Evolutionary conservation across 306 rosid species (phyloP).

Genomic region (Ammopiptanthus mongolicus): DNA sequence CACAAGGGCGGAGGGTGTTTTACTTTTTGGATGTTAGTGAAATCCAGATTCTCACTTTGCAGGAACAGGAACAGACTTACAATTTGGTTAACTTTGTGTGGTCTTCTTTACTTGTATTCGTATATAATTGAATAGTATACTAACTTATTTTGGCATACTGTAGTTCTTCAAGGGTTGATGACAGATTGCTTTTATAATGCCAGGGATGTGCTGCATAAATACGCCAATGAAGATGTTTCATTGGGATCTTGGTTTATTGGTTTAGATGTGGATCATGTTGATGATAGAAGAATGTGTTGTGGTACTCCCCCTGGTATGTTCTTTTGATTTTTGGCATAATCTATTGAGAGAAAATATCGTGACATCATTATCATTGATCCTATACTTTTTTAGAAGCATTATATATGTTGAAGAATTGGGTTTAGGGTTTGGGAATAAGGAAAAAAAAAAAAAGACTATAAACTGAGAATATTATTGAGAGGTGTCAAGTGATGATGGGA

Average conservation of each 20-base stretch:
- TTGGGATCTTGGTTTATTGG: slow-evolving; percentile 93
- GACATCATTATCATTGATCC: not conserved
- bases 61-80: not conserved
- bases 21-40: not conserved
- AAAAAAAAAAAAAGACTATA: too few relatives aligned
- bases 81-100: not conserved
- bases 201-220: slow-evolving; percentile 81
- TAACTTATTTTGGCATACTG: not conserved
- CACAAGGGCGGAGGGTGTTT: not conserved
- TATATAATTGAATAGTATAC: not conserved
- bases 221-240: slow-evolving; percentile 92
- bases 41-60: not conserved
- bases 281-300: slow-evolving; percentile 83
- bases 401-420: not conserved
- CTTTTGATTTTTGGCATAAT: not conserved
- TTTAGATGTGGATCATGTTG: slow-evolving; percentile 76
- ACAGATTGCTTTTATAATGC: slow-evolving; percentile 6
- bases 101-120: not conserved
- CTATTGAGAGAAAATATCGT: not conserved
- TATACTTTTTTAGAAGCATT: not conserved
- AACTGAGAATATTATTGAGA: too few relatives aligned
- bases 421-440: too few relatives aligned
- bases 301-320: slow-evolving; percentile 77
- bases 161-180: not conserved
- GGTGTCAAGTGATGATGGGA: too few relatives aligned